Evolutionary conservation across 768 basidiomycete species (phyloP), one percentile per base, ranked within the genome.

Genomic region (Lentinula edodes): DNA sequence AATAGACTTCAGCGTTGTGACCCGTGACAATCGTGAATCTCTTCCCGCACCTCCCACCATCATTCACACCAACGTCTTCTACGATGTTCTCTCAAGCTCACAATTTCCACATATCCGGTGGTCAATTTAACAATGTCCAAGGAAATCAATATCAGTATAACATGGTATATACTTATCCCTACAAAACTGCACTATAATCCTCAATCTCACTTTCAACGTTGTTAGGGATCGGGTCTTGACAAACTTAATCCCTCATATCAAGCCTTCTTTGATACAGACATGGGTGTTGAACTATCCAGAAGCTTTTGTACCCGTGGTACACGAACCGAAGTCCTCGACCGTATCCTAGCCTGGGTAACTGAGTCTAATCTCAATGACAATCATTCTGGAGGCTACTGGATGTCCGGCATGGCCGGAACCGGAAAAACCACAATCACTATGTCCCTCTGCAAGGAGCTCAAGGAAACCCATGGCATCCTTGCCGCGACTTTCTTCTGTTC

Each of bases 401-500:
- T 58, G 20, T 58, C 20, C 15, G 57, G 57, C 6, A 32, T 58
- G 42, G 57, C 57, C 32, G 57, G 57, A 10, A 58, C 57, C 3
- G 57, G 57, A 18, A 58, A 58, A 23, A 58, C 34, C 12, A 58
- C 57, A 4, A 48, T 58, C 38, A 35, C 57, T n/a, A 58, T 34
- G 46, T 58, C 57, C 20, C 13, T 42, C 7, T 58, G 57, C 43
- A 18, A 46, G 32, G 18, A 5, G 3, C 18, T 58, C 5, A 8
- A 58, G 12, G 41, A 42, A 23, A 34, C 28, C 28, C 28, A 45
- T 36, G 32, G 32, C 1, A 7, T 42, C 15, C 41, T 63, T 2
- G 62, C 45, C n/a, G 62, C 46, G 1, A 35, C 46, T 3, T 63
- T 63, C 23, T 63, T 63, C 36, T 63, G 62, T 18, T 58, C 56